A percentile compares a stretch with the other conserved stretches of the same genome.
These are phyloP conservation scores for Cucurbitaria berberidis DNA, from an alignment of 2,329 filamentous ascomycete species.

Conservation along the genomic window DNA sequence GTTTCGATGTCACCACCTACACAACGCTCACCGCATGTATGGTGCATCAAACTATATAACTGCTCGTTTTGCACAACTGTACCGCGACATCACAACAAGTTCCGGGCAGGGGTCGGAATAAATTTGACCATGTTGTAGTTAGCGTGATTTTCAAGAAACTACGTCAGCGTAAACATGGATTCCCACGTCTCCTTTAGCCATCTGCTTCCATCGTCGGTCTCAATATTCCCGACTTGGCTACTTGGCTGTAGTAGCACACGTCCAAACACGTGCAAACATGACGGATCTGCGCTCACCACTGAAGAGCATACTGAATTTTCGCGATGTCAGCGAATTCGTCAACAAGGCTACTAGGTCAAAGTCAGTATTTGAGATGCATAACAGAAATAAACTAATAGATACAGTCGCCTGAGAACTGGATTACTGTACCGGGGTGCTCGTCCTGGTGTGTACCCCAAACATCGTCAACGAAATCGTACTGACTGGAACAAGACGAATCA, in stretches of 20 bases:
- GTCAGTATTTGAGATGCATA: slow-evolving; percentile 22
- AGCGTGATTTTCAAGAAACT: slow-evolving; percentile 2
- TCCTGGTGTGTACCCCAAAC: slow-evolving; percentile 32
- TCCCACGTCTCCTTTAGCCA: not conserved
- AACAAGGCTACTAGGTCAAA: slow-evolving; percentile 28
- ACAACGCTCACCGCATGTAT: not conserved
- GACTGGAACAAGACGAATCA: slow-evolving; percentile 66
- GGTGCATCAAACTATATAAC: not conserved
- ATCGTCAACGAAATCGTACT: not conserved
- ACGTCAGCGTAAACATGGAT: slow-evolving; percentile 5
- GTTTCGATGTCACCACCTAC: no score
- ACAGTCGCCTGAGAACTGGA: slow-evolving; percentile 33
- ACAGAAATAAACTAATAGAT: not conserved
- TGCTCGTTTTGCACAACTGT: not conserved
- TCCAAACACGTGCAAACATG: slow-evolving; percentile 2
- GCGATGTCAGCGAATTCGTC: slow-evolving; percentile 44
- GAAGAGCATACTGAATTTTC: slow-evolving; percentile 45
- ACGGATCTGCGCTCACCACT: slow-evolving; percentile 24
- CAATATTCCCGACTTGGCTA: not conserved
- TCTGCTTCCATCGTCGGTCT: not conserved
- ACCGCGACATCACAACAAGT: not conserved
- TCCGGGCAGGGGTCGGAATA: not conserved
- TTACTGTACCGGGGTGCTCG: slow-evolving; percentile 45
- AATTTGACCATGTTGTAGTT: slow-evolving; percentile 4
- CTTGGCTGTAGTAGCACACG: not conserved